These are phyloP conservation scores for Starmerella vitae DNA, from an alignment of 805 yeast species.

Conservation along the genomic window DNA sequence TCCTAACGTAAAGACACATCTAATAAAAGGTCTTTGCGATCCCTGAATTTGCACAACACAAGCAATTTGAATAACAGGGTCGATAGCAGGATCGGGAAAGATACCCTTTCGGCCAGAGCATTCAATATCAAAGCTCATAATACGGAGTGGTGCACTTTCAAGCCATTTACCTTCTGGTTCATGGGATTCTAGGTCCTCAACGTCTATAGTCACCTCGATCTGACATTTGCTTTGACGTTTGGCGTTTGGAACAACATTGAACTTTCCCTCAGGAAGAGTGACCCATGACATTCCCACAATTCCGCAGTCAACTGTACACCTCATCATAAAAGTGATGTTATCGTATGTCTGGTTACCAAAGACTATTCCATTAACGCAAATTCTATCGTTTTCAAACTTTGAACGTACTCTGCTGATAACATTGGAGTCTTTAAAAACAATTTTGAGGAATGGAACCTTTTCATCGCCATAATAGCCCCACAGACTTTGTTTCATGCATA, in stretches of 20 bases:
- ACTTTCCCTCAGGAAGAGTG: conserved; percentile 66
- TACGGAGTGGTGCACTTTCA: conserved; percentile 82
- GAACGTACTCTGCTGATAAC: conserved; percentile 56
- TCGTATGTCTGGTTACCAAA: conserved; percentile 46
- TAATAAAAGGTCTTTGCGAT: conserved; percentile 71
- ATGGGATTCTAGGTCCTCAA: conserved; percentile 58
- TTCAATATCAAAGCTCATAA: conserved; percentile 91
- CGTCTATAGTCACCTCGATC: conserved; percentile 62
- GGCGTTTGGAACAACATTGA: conserved; percentile 24
- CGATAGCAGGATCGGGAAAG: conserved; percentile 87
- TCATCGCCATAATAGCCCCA: conserved; percentile 86
- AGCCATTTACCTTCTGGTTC: conserved; percentile 89
- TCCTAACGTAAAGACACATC: conserved; percentile 87
- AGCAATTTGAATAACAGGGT: conserved; percentile 94
- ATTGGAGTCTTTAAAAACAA: conserved; percentile 52
- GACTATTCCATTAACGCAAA: conserved; percentile 1
- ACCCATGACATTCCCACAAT: conserved; percentile 96
- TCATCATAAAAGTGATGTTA: conserved; percentile 69
- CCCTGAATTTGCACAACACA: conserved; percentile 82
- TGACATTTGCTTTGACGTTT: conserved; percentile 62
- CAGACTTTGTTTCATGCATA: conserved; percentile 63
- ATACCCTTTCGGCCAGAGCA: conserved; percentile 97
- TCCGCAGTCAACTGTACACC: conserved; percentile 85
- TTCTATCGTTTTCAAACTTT: conserved; percentile 50
- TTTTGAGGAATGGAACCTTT: conserved; percentile 65